Conservation (phyloP, 2,329 filamentous ascomycete species). For the Penicillium polonicum region DNA sequence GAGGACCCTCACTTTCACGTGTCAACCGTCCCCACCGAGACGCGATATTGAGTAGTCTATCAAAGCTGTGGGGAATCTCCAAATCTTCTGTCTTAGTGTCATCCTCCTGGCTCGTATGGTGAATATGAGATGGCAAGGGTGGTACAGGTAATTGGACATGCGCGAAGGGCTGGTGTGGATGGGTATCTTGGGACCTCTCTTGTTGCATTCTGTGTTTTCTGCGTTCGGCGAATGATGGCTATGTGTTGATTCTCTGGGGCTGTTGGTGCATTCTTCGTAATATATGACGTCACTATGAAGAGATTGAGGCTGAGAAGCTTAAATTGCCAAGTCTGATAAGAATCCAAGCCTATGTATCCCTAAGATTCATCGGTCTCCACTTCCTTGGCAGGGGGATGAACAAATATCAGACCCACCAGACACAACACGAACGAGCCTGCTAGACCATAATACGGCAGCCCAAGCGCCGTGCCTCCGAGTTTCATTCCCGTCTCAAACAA, state of each 20-base stretch:
- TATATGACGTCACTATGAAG: background rate
- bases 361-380: background rate
- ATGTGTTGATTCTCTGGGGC: background rate
- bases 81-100: background rate
- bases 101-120: background rate
- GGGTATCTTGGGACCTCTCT: background rate
- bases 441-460: background rate
- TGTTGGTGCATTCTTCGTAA: too few species aligned
- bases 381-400: background rate
- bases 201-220: background rate
- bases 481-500: background rate
- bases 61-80: background rate
- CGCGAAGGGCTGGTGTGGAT: constrained; percentile 5
- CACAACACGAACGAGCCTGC: background rate
- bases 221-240: background rate
- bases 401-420: background rate
- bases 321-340: too few species aligned
- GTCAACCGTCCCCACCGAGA: background rate
- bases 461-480: background rate
- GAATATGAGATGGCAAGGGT: constrained; percentile 1
- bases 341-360: too few species aligned
- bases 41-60: background rate
- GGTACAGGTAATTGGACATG: constrained; percentile 3
- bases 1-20: constrained; percentile 4
- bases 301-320: too few species aligned